These are phyloP conservation scores for Metschnikowia cubensis DNA, from an alignment of 805 yeast genomes.

Conservation along the genomic window DNA sequence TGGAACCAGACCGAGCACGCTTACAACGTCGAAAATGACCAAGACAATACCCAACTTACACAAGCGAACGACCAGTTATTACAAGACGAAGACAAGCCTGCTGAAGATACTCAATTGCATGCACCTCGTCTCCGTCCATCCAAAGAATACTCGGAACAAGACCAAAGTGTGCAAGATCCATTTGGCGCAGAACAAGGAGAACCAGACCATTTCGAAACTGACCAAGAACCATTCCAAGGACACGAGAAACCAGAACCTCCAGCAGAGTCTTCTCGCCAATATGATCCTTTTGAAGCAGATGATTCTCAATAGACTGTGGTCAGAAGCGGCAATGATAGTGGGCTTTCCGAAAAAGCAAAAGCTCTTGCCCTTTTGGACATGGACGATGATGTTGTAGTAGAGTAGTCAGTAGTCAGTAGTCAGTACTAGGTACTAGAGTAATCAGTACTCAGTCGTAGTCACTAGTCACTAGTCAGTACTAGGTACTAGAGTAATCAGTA, in stretches of 20 bases:
- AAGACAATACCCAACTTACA: neutral
- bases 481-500: too few species aligned
- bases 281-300: neutral
- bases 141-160: neutral
- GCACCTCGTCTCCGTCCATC: neutral
- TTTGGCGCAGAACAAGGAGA: neutral
- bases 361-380: constrained; percentile 19
- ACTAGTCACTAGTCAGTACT: too few species aligned
- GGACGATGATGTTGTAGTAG: constrained; percentile 34
- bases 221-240: too few species aligned
- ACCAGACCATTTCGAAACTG: too few species aligned
- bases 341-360: constrained; percentile 8
- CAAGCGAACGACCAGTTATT: too few species aligned
- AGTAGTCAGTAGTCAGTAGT: too few species aligned
- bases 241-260: neutral
- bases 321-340: neutral
- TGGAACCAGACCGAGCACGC: neutral
- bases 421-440: too few species aligned
- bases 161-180: neutral
- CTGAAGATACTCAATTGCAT: neutral
- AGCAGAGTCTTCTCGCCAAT: neutral
- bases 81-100: neutral
- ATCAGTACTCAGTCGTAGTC: too few species aligned
- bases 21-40: neutral
- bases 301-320: constrained; percentile 2